phyloP scores from a whole-genome alignment of 2,329 filamentous ascomycete genomes.

The Anisogramma anomala region DNA sequence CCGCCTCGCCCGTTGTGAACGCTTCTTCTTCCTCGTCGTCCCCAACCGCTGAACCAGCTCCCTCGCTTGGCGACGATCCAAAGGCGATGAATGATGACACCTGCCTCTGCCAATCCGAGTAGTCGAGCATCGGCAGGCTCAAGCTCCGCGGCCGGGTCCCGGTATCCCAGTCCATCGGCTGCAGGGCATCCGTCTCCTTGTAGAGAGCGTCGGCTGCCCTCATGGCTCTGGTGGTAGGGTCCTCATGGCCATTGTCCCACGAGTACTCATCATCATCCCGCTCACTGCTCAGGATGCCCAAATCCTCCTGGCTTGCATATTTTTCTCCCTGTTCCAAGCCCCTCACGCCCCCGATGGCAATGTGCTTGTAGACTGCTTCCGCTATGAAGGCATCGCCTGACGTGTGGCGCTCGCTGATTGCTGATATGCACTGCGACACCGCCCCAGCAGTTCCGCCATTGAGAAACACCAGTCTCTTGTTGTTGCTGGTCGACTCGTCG shows the following conservation, averaged over 20 bases:
- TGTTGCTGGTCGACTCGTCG: constrained; percentile 29
- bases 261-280: constrained; percentile 13
- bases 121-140: constrained; percentile 37
- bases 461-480: constrained; percentile 47
- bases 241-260: constrained; percentile 21
- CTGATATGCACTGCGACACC: constrained; percentile 40
- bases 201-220: constrained; percentile 47
- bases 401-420: constrained; percentile 42
- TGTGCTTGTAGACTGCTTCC: constrained; percentile 36
- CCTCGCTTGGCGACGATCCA: constrained; percentile 21
- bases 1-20: background rate
- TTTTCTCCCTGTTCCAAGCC: constrained; percentile 3
- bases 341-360: constrained; percentile 35
- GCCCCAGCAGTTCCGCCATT: constrained; percentile 47
- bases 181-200: constrained; percentile 41
- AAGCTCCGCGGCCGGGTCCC: constrained; percentile 33
- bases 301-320: constrained; percentile 5
- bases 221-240: constrained; percentile 45
- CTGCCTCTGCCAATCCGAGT: constrained; percentile 32
- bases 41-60: background rate
- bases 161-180: constrained; percentile 33
- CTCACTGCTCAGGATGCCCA: constrained; percentile 6
- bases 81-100: constrained; percentile 38
- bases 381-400: constrained; percentile 38
- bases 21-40: background rate